Base-by-base conservation (phyloP, 257 asterid species). In the Thymus quinquecostatus region DNA sequence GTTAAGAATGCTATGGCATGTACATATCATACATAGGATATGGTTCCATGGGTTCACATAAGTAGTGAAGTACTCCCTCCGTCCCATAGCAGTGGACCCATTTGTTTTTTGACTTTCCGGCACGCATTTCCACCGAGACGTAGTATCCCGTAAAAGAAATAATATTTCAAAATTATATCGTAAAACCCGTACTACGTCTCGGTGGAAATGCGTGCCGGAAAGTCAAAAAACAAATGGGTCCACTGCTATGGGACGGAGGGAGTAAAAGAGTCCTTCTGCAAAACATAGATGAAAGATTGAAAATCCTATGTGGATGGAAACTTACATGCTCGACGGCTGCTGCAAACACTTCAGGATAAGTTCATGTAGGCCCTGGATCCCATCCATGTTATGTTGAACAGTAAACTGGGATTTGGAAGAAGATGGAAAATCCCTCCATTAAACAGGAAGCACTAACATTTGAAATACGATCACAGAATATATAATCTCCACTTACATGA, bases 311-410 rank as follows among this genome's bases (percentile, higher is more conserved):
- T 61, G 62, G 41, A 71, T 47, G 33, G 60, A 12, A 63, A 83
- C 97, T 84, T 85, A 92, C 97, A 86, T 74, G 87, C 76, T 70
- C 8, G 77, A 60, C 1, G 96, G 96, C 81, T 80, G 90, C 78
- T 79, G 89, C 84, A 94, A 79, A 76, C 77, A 91, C 68, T 84
- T 79, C 64, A 84, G 66, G 64, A 94, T 78, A 64, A 74, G 66
- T 68, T 79, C 75, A 30, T 77, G 83, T 14, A 73, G 11, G 74
- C 87, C 92, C 75, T 63, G 70, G 60, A 82, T 66, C 72, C 83
- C 94, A 10, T 80, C 89, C 80, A 43, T 51, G 65, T 58, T 38
- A 63, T 73, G 61, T 62, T 85, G 89, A 43, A 82, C 94, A 72
- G 92, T 60, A 67, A 77, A 63, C 97, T 92, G 84, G 54, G 77